Conservation (phyloP, 768 basidiomycete genomes). For the Boletus sp. region DNA sequence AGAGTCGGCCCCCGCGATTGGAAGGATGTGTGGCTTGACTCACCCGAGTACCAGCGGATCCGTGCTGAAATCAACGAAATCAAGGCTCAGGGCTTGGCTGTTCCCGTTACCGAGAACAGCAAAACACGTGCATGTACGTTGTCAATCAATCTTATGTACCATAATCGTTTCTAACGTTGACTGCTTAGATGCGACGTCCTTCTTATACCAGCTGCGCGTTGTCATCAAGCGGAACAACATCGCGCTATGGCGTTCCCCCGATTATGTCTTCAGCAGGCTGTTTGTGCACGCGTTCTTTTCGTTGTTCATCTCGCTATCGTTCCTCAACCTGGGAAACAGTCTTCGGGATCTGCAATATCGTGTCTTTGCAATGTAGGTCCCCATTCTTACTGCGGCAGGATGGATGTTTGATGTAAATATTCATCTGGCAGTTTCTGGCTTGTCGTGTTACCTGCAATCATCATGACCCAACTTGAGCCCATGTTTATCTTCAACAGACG, state of each 20-base stretch:
- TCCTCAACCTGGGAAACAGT: conserved; percentile 68
- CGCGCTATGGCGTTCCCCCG: conserved; percentile 78
- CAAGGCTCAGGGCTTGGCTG: conserved; percentile 45
- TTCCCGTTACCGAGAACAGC: conserved; percentile 38
- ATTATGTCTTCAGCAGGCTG: conserved; percentile 81
- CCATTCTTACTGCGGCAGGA: not conserved
- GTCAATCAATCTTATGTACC: not conserved
- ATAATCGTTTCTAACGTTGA: not conserved
- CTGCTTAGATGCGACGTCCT: conserved; percentile 63
- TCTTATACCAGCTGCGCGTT: conserved; percentile 66
- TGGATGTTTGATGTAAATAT: not conserved
- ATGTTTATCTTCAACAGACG: conserved; percentile 73
- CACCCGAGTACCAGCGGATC: conserved; percentile 49
- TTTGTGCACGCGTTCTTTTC: conserved; percentile 73
- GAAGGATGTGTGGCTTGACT: conserved; percentile 81
- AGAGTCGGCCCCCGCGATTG: conserved; percentile 78
- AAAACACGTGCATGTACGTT: conserved; percentile 47
- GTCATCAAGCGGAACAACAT: conserved; percentile 65
- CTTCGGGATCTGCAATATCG: conserved; percentile 73
- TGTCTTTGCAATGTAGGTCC: conserved; percentile 68
- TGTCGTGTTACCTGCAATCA: conserved; percentile 63
- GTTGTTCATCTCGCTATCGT: conserved; percentile 71
- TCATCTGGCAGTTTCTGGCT: conserved; percentile 53
- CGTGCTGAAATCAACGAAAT: conserved; percentile 44
- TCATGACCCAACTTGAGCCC: conserved; percentile 72